phyloP scores from a whole-genome alignment of 306 rosid genomes.

The Quercus rubra region DNA sequence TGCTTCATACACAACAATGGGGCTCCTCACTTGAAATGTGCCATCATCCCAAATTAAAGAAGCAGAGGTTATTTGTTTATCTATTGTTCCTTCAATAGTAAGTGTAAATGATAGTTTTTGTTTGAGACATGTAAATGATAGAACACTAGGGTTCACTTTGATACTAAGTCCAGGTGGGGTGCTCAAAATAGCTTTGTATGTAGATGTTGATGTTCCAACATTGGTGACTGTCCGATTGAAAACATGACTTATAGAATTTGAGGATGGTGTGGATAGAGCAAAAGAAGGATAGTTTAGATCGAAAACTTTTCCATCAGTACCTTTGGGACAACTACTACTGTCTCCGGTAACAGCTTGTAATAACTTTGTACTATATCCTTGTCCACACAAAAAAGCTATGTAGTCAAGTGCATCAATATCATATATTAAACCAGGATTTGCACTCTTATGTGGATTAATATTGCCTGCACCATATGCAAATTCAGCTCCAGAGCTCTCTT shows the following conservation, averaged over 20 bases:
- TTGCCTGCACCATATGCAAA: constrained; percentile 46
- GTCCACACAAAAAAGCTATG: constrained; percentile 37
- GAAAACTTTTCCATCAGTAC: not conserved
- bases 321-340: constrained; percentile 1
- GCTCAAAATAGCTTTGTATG: constrained; percentile 28
- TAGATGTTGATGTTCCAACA: constrained; percentile 38
- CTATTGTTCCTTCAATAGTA: constrained; percentile 26
- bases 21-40: constrained; percentile 41
- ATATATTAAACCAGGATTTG: constrained; percentile 44
- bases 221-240: constrained; percentile 35
- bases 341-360: constrained; percentile 1
- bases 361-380: constrained; percentile 26
- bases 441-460: constrained; percentile 33
- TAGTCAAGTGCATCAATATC: constrained; percentile 32
- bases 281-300: constrained; percentile 56
- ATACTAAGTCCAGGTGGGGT: constrained; percentile 29
- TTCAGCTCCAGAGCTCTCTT: constrained; percentile 24
- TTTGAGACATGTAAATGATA: constrained; percentile 32
- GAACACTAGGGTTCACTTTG: constrained; percentile 31
- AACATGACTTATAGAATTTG: constrained; percentile 9
- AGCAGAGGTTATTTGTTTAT: constrained; percentile 16
- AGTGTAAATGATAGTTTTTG: constrained; percentile 24
- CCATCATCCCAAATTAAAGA: constrained; percentile 53
- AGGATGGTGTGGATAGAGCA: constrained; percentile 8
- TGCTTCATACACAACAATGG: constrained; percentile 16